phyloP scores from a whole-genome alignment of 2,329 filamentous ascomycete species.

The Trichophyton schoenleinii region DNA sequence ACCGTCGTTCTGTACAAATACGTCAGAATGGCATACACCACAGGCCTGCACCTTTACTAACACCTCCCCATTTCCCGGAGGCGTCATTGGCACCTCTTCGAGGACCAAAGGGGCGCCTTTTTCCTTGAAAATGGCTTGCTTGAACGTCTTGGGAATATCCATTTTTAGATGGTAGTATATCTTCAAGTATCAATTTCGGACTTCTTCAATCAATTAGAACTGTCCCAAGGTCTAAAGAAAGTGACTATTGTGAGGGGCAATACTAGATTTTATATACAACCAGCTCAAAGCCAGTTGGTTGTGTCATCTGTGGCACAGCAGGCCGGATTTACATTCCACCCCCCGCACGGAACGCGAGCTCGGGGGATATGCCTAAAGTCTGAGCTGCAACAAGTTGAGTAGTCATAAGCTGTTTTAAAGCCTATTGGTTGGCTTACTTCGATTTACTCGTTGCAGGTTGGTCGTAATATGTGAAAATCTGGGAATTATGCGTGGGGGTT shows the following conservation, averaged over 20 bases:
- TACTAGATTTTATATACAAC: neutral
- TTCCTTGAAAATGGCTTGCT: slow-evolving; percentile 49
- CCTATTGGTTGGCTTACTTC: neutral
- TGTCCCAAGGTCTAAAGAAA: neutral
- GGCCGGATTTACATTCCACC: neutral
- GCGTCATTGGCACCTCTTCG: slow-evolving; percentile 46
- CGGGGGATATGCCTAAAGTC: neutral
- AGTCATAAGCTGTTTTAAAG: neutral
- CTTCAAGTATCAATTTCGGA: neutral
- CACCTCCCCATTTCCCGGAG: slow-evolving; percentile 46
- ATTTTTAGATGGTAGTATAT: neutral
- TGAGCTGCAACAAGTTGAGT: neutral
- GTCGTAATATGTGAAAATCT: neutral
- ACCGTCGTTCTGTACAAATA: slow-evolving; percentile 35
- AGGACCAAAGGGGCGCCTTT: slow-evolving; percentile 43
- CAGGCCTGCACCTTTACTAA: slow-evolving; percentile 60
- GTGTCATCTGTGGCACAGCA: neutral
- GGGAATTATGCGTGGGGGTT: no score
- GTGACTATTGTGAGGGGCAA: neutral
- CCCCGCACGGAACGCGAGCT: neutral
- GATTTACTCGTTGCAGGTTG: neutral
- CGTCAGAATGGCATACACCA: slow-evolving; percentile 58
- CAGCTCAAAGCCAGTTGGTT: neutral
- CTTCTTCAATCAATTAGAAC: neutral
- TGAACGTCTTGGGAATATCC: slow-evolving; percentile 52